These are phyloP conservation scores for Plectranthus barbatus DNA, from an alignment of 257 asterid species.

Conservation along the genomic window DNA sequence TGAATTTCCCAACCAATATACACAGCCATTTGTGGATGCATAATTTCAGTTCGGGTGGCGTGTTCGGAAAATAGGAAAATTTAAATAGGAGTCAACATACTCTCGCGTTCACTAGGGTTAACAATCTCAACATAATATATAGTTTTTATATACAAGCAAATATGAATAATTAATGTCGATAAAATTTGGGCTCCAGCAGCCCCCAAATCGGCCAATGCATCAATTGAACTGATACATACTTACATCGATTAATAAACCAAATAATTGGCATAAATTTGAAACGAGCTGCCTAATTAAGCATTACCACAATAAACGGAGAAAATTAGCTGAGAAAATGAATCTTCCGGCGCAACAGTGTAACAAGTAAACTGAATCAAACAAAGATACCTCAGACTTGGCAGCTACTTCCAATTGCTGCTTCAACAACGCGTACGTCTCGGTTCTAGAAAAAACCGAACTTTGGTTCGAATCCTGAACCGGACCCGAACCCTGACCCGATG, in stretches of 20 bases:
- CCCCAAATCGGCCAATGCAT: neutral
- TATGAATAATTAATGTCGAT: neutral
- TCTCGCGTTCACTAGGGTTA: neutral
- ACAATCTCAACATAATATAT: neutral
- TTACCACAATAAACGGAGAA: neutral
- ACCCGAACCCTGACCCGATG: slow-evolving; percentile 27
- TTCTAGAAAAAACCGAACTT: slow-evolving; percentile 39
- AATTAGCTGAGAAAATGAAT: no score
- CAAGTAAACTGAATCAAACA: neutral
- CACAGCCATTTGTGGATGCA: neutral
- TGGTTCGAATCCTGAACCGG: slow-evolving; percentile 15
- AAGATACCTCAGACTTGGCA: slow-evolving; percentile 58
- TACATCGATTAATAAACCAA: neutral
- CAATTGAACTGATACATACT: neutral
- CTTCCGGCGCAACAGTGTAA: neutral
- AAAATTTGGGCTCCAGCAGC: neutral
- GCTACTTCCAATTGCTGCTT: slow-evolving; percentile 72
- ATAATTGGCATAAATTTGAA: neutral
- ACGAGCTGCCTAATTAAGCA: neutral
- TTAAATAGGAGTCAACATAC: neutral
- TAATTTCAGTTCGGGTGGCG: neutral
- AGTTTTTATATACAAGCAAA: neutral
- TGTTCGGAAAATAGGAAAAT: neutral
- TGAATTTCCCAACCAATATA: neutral
- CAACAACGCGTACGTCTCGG: slow-evolving; percentile 54